Base-by-base conservation (phyloP, 1,284 basidiomycete genomes). In the Fomitopsis palustris region DNA sequence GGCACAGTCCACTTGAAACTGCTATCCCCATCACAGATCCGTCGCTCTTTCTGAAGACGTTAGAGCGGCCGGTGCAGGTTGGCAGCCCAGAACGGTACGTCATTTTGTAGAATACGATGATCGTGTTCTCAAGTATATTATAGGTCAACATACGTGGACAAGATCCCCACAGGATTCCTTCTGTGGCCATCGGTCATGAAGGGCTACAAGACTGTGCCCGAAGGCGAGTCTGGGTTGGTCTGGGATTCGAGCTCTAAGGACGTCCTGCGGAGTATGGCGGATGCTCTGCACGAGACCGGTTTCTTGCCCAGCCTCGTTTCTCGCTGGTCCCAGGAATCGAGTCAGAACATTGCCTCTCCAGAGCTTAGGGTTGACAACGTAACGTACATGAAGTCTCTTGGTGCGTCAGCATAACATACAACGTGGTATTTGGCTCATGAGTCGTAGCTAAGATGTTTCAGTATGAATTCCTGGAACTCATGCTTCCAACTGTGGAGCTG, bases 81-180 rank as follows among this genome's bases (percentile, higher is more conserved):
- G 49, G 12, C 17, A 33, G 21, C 39, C 19, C 35, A 35, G 49
- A 23, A 42, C 19, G 27, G 51, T 52, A 23, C 16, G 41, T 27
- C 33, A 27, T 53, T 51, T 53, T 23, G 25, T n/a, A n/a, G 23
- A 25, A 27, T 45, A 9, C 23, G 21, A 3, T 16, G 12, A 21
- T 21, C 16, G 33, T 14, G 43, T 21, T 25, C 9, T 8, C 19
- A 16, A 35, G 27, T 37, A 43, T 31, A 37, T 37, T 53, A 35
- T 60, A 82, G 78, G 29, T 76, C 79, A 41, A 72, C 78, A 52
- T 88, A 87, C 64, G 75, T 91, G 9, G 96, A 98, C 77, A 93
- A 95, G 70, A 77, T 90, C 23, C 76, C 80, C 52, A 92, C 90
- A 1, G 96, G 96, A 1, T 98, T 96, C 81, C 75, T 98, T 54